phyloP scores from a whole-genome alignment of 441 rosid genomes.

The Gossypium aridum region DNA sequence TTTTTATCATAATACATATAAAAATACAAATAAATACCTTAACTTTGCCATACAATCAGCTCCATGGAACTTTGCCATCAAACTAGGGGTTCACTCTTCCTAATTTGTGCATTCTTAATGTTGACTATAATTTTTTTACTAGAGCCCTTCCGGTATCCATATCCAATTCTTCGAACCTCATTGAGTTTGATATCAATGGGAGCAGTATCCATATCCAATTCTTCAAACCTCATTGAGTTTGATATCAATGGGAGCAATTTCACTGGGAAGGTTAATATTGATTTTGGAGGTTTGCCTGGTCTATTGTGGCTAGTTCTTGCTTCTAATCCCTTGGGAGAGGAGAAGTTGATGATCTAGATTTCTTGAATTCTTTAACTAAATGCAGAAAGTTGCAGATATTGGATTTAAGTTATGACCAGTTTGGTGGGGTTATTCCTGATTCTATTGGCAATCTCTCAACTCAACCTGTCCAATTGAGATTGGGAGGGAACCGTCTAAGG shows the following conservation, averaged over 20 bases:
- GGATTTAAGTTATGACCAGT: background rate
- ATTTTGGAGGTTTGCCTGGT: background rate
- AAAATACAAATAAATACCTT: too few species aligned
- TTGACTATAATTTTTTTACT: background rate
- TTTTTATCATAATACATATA: too few species aligned
- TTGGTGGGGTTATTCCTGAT: constrained; percentile 11
- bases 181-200: too few species aligned
- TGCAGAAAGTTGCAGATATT: background rate
- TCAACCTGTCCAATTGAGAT: background rate
- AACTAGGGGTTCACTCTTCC: constrained; percentile 11
- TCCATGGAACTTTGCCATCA: constrained; percentile 1
- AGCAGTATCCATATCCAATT: constrained; percentile 16
- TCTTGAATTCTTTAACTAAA: constrained; percentile 13
- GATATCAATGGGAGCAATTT: background rate
- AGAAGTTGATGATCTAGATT: background rate
- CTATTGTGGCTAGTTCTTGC: background rate
- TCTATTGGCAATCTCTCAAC: constrained; percentile 15
- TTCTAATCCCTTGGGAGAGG: background rate
- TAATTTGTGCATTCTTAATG: background rate
- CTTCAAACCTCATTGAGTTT: background rate
- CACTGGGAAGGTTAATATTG: constrained; percentile 6
- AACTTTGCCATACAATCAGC: background rate
- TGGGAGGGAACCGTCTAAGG: background rate
- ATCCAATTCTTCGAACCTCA: too few species aligned
- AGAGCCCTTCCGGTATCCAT: constrained; percentile 13